phyloP scores from a whole-genome alignment of 345 rosid genomes.

The Viola odorata region DNA sequence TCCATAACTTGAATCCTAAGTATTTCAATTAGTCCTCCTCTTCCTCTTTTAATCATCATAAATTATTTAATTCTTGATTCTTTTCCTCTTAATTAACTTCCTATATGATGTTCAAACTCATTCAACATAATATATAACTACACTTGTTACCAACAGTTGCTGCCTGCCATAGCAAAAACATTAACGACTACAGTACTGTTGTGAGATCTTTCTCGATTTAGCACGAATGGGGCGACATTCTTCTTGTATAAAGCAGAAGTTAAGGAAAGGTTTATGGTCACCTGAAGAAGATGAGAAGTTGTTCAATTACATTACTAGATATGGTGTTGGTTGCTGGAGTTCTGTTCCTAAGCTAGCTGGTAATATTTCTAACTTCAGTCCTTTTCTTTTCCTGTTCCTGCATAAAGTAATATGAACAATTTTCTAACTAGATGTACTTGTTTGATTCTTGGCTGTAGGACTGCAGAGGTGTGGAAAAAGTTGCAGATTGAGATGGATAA shows the following conservation, averaged over 20 bases:
- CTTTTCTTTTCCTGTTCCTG: background rate
- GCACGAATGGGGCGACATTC: constrained; percentile 47
- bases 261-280: constrained; percentile 69
- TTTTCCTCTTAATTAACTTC: background rate
- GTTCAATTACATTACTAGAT: constrained; percentile 46
- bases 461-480: constrained; percentile 83
- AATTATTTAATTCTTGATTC: constrained; percentile 5
- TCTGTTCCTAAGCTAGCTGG: constrained; percentile 68
- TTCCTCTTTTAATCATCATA: constrained; percentile 30
- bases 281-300: constrained; percentile 75
- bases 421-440: too few relatives aligned
- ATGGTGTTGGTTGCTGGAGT: constrained; percentile 74
- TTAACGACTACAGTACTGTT: too few relatives aligned
- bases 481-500: constrained; percentile 89
- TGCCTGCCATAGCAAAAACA: background rate
- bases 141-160: background rate
- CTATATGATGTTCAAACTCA: background rate
- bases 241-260: constrained; percentile 49
- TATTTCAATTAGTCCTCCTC: constrained; percentile 25
- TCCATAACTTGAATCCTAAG: constrained; percentile 52
- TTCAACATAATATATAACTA: background rate
- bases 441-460: constrained; percentile 26
- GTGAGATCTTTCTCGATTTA: background rate
- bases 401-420: background rate
- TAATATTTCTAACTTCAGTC: constrained; percentile 3